These are phyloP conservation scores for Coelastrella sp. DNA, from an alignment of 139 green algal genomes.

Conservation along the genomic window DNA sequence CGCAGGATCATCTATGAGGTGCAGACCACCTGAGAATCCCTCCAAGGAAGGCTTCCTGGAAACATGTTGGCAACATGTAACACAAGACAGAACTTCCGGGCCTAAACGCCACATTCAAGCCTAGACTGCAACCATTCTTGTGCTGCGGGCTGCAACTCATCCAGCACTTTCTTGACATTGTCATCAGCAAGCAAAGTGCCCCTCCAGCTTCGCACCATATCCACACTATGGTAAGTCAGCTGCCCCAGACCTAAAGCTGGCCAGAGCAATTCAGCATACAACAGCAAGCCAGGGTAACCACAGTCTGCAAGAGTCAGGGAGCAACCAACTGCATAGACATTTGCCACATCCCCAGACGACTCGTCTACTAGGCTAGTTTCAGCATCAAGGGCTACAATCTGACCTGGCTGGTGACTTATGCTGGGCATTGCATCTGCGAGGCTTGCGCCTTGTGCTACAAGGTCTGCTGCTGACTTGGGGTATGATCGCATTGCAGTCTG, in stretches of 20 bases:
- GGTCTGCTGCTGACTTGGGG: too few species aligned
- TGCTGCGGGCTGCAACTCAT: conserved; percentile 19
- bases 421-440: not conserved
- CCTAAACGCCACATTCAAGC: too few species aligned
- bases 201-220: conserved; percentile 12
- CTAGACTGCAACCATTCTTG: conserved; percentile 5
- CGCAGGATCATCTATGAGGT: too few species aligned
- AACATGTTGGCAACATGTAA: too few species aligned
- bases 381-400: not conserved
- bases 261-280: conserved; percentile 52
- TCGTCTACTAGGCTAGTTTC: not conserved
- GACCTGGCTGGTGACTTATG: not conserved
- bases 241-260: conserved; percentile 39
- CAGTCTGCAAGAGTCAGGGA: conserved; percentile 41
- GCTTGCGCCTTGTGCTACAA: not conserved
- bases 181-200: conserved; percentile 34
- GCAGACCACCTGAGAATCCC: too few species aligned
- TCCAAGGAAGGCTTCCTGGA: too few species aligned
- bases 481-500: too few species aligned
- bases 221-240: not conserved
- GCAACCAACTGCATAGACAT: not conserved
- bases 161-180: conserved; percentile 28
- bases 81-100: too few species aligned
- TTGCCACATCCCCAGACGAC: not conserved
- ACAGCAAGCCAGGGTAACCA: conserved; percentile 49